Conservation (phyloP, 2,329 filamentous ascomycete genomes). For the Tolypocladium ovalisporum region DNA sequence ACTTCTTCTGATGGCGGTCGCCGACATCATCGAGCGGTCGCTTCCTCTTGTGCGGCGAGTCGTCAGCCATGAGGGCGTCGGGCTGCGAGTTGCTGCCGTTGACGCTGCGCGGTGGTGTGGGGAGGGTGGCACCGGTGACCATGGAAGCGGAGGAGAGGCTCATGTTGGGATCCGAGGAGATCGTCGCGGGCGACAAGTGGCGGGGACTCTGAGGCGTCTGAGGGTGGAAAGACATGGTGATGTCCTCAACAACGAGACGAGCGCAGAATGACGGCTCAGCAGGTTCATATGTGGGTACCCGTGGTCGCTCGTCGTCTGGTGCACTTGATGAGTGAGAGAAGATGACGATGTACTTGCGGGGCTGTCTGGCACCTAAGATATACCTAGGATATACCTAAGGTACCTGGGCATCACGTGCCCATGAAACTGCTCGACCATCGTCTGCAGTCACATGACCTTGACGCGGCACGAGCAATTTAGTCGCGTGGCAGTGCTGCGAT, state of each 20-base stretch:
- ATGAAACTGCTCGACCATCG: too few species aligned
- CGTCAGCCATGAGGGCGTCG: constrained; percentile 37
- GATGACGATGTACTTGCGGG: too few species aligned
- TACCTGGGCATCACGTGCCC: too few species aligned
- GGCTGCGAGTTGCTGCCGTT: constrained; percentile 40
- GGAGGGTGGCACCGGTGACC: constrained; percentile 38
- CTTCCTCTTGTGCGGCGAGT: constrained; percentile 51
- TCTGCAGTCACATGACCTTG: background rate
- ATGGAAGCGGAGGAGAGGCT: constrained; percentile 40
- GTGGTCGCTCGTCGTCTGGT: too few species aligned
- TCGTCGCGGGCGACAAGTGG: constrained; percentile 42
- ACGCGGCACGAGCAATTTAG: background rate
- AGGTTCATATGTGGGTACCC: too few species aligned
- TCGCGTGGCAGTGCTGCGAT: background rate
- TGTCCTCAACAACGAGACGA: background rate
- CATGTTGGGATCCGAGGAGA: constrained; percentile 37
- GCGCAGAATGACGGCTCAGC: background rate
- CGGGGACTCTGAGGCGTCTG: constrained; percentile 59
- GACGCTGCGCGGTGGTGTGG: constrained; percentile 53
- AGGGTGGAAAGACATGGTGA: constrained; percentile 55
- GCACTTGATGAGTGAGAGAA: too few species aligned
- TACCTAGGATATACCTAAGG: too few species aligned
- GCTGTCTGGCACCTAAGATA: too few species aligned
- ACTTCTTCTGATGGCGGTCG: constrained; percentile 49
- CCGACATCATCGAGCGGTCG: constrained; percentile 43